Evolutionary conservation across 108 stramenopile species (phyloP), one percentile per base, ranked within the genome.

Genomic region (Fragilariopsis cylindrus): DNA sequence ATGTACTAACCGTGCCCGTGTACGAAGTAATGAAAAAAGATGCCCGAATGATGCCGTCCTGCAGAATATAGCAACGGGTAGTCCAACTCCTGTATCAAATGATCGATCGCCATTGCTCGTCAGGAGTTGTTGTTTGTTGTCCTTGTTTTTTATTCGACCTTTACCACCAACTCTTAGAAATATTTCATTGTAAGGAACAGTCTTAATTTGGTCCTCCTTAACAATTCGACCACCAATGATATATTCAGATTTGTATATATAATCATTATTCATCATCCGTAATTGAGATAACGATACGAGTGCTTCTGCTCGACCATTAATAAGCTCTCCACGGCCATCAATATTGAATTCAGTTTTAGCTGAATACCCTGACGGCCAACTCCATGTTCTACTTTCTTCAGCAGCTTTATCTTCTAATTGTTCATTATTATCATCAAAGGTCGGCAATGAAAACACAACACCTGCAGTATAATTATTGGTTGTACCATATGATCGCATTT

Each of bases 161-260:
- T 77, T 43, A 46, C 92, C 92, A 50, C 95, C 95, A 48, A 94
- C 85, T 40, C 92, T 87, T 48, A 89, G 50, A 62, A 81, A 92
- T 0, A 92, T 82, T 85, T 96, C 96, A 74, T 96, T 96, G 82
- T 94, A 96, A 15, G 96, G 96, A 48, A 96, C 85, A 8, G 85
- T 84, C 9, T 76, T 77, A 9, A 96, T 73, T 15, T 53, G 52
- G 39, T 89, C 91, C 19, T 88, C 94, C 19, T 86, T 81, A 5
- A 96, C 81, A 60, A 89, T 58, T 42, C 89, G 86, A 12, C 87
- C 90, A 11, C 58, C 75, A 54, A 88, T 71, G 8, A 72, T 74
- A 63, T 87, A 87, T n/a, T 90, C 88, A 19, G 68, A 70, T 43
- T 90, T 82, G 72, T 55, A 70, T 19, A 90, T 19, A 65, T 85